Evolutionary conservation across 75 land plant genomes (phyloP).

Genomic region (Sequoia sempervirens): DNA sequence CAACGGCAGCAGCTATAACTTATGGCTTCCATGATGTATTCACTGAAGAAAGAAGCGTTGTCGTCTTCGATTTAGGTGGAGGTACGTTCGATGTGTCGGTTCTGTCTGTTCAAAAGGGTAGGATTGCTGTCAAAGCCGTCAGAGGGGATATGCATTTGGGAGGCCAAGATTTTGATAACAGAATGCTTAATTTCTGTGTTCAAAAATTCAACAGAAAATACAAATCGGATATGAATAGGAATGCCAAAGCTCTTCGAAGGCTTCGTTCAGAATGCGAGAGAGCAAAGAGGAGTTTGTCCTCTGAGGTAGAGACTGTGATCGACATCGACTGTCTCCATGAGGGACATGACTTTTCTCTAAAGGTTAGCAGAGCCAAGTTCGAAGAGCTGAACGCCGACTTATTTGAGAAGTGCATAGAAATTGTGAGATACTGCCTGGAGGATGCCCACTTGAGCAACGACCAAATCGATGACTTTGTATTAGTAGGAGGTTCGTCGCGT

Average conservation of each 20-base stretch:
- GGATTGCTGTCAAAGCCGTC: constrained; percentile 16
- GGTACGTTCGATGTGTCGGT: constrained; percentile 30
- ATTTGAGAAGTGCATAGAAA: constrained; percentile 11
- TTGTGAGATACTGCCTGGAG: constrained; percentile 15
- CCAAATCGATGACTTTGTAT: constrained; percentile 27
- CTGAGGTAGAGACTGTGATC: not conserved
- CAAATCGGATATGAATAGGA: constrained; percentile 19
- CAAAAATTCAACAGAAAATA: constrained; percentile 24
- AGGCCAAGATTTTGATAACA: constrained; percentile 40
- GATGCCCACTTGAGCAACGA: constrained; percentile 24
- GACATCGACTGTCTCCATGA: constrained; percentile 10
- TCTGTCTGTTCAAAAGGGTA: constrained; percentile 32
- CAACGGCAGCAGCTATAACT: not conserved
- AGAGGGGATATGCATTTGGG: constrained; percentile 22
- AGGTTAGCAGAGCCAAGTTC: constrained; percentile 28
- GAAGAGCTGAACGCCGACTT: constrained; percentile 27
- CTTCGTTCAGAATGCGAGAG: constrained; percentile 22
- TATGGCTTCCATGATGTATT: not conserved
- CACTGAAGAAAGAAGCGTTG: not conserved
- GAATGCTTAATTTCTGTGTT: constrained; percentile 25
- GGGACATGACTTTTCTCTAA: constrained; percentile 14
- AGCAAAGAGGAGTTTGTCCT: constrained; percentile 17
- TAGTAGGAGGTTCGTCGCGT: constrained; percentile 38
- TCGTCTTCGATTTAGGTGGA: constrained; percentile 23
- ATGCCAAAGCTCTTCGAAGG: constrained; percentile 21